These are phyloP conservation scores for Epichloe coenophiala DNA, from an alignment of 2,329 filamentous ascomycete genomes.

Conservation along the genomic window DNA sequence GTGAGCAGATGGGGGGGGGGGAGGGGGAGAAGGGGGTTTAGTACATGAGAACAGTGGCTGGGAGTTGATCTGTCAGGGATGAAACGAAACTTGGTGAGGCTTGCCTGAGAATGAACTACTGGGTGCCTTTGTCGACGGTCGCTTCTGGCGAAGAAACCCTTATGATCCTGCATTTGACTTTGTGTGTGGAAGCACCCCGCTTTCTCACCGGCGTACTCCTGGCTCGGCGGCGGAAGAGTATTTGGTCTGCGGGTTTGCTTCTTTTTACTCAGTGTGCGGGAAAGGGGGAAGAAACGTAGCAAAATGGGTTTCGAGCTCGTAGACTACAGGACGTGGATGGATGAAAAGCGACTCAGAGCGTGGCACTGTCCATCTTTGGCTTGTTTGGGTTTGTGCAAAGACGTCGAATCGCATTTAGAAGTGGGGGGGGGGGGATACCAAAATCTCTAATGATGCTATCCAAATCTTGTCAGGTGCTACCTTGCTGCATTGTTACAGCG, in stretches of 20 bases:
- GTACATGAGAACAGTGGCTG: constrained; percentile 3
- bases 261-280: background rate
- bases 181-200: background rate
- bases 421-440: constrained; percentile 16
- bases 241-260: background rate
- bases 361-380: constrained; percentile 14
- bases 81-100: constrained; percentile 1
- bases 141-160: background rate
- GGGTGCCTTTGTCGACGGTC: background rate
- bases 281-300: background rate
- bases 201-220: background rate
- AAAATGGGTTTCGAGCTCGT: constrained; percentile 13
- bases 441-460: constrained; percentile 21
- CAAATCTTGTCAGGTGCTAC: background rate
- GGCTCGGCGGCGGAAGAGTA: background rate
- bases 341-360: constrained; percentile 10
- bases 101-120: constrained; percentile 1
- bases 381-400: constrained; percentile 21
- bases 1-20: background rate
- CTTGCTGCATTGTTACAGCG: background rate
- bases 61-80: constrained; percentile 1
- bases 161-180: background rate
- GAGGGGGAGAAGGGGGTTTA: background rate
- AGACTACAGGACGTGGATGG: constrained; percentile 13
- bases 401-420: constrained; percentile 16